A percentile compares a stretch with the other conserved stretches of the same genome.
phyloP scores from a whole-genome alignment of 305 asterid genomes.

The Fraxinus platypoda region DNA sequence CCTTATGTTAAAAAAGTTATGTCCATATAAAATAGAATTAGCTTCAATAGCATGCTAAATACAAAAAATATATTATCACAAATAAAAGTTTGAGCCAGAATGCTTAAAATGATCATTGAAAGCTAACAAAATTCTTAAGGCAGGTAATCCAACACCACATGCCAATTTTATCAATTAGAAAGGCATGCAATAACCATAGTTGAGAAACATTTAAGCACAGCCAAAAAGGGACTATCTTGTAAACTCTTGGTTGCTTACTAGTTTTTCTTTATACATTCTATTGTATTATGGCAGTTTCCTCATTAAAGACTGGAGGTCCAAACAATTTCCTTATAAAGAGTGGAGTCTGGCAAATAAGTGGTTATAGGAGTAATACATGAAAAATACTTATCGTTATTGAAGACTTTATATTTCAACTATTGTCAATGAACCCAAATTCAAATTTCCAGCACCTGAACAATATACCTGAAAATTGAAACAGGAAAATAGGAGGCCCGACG shows the following conservation, averaged over 20 bases:
- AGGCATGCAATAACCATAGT: not conserved
- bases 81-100: conserved; percentile 1
- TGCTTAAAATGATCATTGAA: conserved; percentile 16
- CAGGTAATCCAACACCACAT: not conserved
- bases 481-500: not conserved
- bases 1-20: not conserved
- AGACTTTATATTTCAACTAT: not conserved
- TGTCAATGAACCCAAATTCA: not conserved
- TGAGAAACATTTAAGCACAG: not conserved
- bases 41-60: conserved; percentile 16
- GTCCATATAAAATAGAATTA: conserved; percentile 1
- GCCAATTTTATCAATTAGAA: not conserved
- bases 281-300: not conserved
- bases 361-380: not conserved
- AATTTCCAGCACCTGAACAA: not conserved
- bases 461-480: not conserved
- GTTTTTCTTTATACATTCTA: not conserved
- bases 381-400: not conserved
- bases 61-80: not conserved
- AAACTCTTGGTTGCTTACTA: not conserved
- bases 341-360: not conserved
- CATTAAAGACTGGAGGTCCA: not conserved
- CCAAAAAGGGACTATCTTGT: not conserved
- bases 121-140: not conserved
- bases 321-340: not conserved